These are phyloP conservation scores for Heliamphora exappendiculata DNA, from an alignment of 148 eudicot species.

Conservation along the genomic window DNA sequence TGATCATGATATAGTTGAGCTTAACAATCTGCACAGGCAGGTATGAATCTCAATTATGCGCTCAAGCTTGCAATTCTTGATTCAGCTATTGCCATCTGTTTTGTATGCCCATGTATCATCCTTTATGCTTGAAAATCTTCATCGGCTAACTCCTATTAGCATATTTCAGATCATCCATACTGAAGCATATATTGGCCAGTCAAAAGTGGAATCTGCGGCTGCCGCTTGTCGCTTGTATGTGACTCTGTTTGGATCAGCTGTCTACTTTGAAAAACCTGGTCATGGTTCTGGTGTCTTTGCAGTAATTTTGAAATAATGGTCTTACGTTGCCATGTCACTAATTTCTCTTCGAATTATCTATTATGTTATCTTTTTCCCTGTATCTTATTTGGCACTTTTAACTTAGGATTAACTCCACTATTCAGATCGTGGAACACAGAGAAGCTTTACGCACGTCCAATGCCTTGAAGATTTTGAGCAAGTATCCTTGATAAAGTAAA, in stretches of 20 bases:
- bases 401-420: conserved; percentile 71
- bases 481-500: conserved; percentile 42
- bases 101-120: neutral
- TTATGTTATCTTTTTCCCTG: neutral
- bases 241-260: conserved; percentile 2
- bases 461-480: conserved; percentile 88
- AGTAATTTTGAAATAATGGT: neutral
- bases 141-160: neutral
- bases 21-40: conserved; percentile 98
- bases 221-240: conserved; percentile 89
- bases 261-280: neutral
- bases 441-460: conserved; percentile 89
- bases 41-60: conserved; percentile 28
- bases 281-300: neutral
- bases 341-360: neutral
- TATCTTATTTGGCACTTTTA: conserved; percentile 13
- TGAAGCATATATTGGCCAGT: conserved; percentile 76
- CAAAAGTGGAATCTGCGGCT: conserved; percentile 97
- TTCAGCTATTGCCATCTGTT: neutral
- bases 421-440: conserved; percentile 66
- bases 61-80: neutral
- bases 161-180: conserved; percentile 69
- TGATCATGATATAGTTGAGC: conserved; percentile 98
- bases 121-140: neutral
- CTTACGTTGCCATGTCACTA: conserved; percentile 4